Evolutionary conservation across 2,329 filamentous ascomycete species (phyloP), one percentile per base, ranked within the genome.

Genomic region (Fusarium heterosporum): DNA sequence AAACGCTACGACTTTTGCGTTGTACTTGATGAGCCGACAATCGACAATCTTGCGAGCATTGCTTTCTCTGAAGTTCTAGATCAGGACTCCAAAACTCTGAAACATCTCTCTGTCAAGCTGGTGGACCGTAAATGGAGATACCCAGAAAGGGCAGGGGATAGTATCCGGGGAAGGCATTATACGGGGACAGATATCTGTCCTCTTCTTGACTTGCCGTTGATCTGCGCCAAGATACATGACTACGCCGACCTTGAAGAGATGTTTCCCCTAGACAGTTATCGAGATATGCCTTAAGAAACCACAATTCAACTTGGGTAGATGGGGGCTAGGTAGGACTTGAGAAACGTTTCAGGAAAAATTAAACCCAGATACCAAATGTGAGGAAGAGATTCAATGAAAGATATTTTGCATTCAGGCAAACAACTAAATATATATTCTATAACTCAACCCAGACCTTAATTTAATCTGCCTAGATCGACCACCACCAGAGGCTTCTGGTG

Each of bases 61-160:
- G 1, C 6, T 12, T 62, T 65, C 38, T 46, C 53, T 2, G 39
- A 49, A 16, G n/a, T 50, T 25, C 7, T 47, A 12, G 12, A 45
- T 8, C 29, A 43, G 4, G 58, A 64, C 25, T 2, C 2, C 1
- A 30, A 45, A 16, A 11, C 47, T 12, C 19, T 51, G 29, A 26
- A 36, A 9, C n/a, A 58, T 14, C 14, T 54, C 17, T 45, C 12
- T n/a, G 19, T 64, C 12, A 63, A 58, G 34, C 3, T 58, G 12
- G 14, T 64, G 7, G 59, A 57, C 14, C 52, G 58, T 10, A 30
- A 32, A 10, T 57, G 58, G 58, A 55, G 40, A 40, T 61, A 61
- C 32, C 58, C 41, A 13, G 14, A 52, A 17, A 19, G 36, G 22
- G 52, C 53, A 29, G 47, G 42, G 34, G 40, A 32, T 17, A 28